Conservation (phyloP, 257 asterid genomes). For the Scutellaria galericulata region DNA sequence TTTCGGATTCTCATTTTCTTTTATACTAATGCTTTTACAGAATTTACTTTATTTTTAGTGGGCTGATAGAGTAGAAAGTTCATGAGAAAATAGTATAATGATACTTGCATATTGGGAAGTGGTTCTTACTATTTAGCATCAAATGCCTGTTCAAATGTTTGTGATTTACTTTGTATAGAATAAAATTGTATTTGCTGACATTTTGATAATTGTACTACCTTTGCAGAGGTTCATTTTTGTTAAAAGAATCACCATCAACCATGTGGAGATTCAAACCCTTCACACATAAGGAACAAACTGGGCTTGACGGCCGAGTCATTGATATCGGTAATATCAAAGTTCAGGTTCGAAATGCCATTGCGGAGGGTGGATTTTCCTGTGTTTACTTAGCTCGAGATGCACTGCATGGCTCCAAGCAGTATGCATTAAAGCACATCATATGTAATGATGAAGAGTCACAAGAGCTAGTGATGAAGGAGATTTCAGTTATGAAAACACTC, state of each 20-base stretch:
- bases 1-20: neutral
- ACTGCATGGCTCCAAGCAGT: conserved; percentile 83
- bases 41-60: neutral
- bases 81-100: neutral
- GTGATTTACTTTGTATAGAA: neutral
- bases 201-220: conserved; percentile 23
- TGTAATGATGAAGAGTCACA: conserved; percentile 88
- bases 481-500: conserved; percentile 84
- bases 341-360: conserved; percentile 80
- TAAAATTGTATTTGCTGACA: conserved; percentile 9
- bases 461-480: conserved; percentile 78
- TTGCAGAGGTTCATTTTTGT: conserved; percentile 46
- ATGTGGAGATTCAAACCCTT: conserved; percentile 98
- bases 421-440: conserved; percentile 89
- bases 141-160: conserved; percentile 16
- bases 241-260: conserved; percentile 37
- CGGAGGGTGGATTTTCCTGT: conserved; percentile 98
- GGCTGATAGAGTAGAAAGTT: neutral
- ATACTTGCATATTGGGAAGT: neutral
- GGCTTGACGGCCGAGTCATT: conserved; percentile 91
- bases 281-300: conserved; percentile 80
- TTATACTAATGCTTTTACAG: neutral
- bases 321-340: conserved; percentile 86
- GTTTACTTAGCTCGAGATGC: conserved; percentile 89
- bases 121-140: neutral